Percentiles rank a stretch among this genome's conserved stretches.
Evolutionary conservation across 2,329 filamentous ascomycete genomes (phyloP).

Genomic region (Claviceps pazoutovae): DNA sequence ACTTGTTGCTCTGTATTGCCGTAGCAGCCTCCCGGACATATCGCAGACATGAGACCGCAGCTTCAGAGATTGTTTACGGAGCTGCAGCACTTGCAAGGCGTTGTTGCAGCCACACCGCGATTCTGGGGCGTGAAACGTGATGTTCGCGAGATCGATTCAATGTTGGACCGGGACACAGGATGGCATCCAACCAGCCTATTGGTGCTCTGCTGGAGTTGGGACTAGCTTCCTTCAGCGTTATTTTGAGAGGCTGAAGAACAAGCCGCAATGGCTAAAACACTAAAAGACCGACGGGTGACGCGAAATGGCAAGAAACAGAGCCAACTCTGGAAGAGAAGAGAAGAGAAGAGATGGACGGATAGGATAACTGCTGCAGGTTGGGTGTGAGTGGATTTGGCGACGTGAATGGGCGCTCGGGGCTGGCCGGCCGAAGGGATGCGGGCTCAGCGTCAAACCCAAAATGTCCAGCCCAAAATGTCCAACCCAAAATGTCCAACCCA

Average conservation of each 20-base stretch:
- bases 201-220: background rate
- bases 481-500: too few relatives aligned
- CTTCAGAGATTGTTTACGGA: background rate
- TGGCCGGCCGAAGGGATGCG: background rate
- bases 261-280: background rate
- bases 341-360: background rate
- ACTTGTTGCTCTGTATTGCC: slow-evolving; percentile 2
- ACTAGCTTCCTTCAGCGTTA: background rate
- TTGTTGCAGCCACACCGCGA: too few relatives aligned
- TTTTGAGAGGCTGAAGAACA: background rate
- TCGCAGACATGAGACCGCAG: background rate
- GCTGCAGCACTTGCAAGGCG: too few relatives aligned
- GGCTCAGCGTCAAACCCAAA: too few relatives aligned
- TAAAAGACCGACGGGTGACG: background rate
- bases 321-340: background rate
- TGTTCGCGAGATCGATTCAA: background rate
- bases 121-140: background rate
- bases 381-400: background rate
- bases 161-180: background rate
- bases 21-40: slow-evolving; percentile 3
- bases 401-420: background rate
- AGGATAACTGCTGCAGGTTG: background rate
- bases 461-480: too few relatives aligned
- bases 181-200: background rate
- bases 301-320: background rate